These are phyloP conservation scores for Aureobasidium namibiae DNA, from an alignment of 2,329 filamentous ascomycete species.

Conservation along the genomic window DNA sequence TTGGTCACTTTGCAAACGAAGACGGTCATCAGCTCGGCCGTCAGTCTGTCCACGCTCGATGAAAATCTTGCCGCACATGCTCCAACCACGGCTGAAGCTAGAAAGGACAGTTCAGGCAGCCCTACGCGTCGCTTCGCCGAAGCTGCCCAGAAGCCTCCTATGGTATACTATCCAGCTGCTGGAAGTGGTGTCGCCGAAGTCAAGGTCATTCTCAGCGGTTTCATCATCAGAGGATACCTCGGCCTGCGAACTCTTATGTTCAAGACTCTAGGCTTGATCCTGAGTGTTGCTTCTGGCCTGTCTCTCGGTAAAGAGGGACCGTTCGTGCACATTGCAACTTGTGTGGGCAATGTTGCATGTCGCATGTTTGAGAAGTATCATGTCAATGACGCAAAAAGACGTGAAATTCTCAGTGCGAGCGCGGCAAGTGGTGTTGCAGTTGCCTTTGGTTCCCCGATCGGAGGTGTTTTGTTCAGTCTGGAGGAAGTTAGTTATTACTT, in stretches of 20 bases:
- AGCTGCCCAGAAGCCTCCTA: slow-evolving; percentile 49
- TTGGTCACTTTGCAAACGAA: slow-evolving; percentile 81
- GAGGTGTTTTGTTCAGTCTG: slow-evolving; percentile 83
- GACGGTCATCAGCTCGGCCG: slow-evolving; percentile 82
- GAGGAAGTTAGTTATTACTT: slow-evolving; percentile 98
- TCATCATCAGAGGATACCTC: slow-evolving; percentile 91
- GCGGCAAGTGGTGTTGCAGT: slow-evolving; percentile 89
- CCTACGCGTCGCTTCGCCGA: slow-evolving; percentile 34
- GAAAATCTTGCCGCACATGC: slow-evolving; percentile 67
- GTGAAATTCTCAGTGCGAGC: slow-evolving; percentile 87
- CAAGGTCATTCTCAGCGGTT: slow-evolving; percentile 94
- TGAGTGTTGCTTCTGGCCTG: slow-evolving; percentile 86
- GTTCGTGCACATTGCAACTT: slow-evolving; percentile 95
- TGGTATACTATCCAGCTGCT: slow-evolving; percentile 92
- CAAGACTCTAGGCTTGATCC: slow-evolving; percentile 73
- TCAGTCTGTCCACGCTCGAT: slow-evolving; percentile 79
- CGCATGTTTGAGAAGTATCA: slow-evolving; percentile 93
- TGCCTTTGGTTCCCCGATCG: slow-evolving; percentile 84
- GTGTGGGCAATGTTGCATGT: slow-evolving; percentile 90
- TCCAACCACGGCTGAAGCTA: slow-evolving; percentile 35
- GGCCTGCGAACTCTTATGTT: slow-evolving; percentile 78
- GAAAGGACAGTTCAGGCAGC: slow-evolving; percentile 27
- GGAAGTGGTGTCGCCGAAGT: slow-evolving; percentile 96
- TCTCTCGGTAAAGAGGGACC: slow-evolving; percentile 93
- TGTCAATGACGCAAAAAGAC: slow-evolving; percentile 83